phyloP scores from a whole-genome alignment of 345 rosid genomes.

The Dipteronia sinensis region DNA sequence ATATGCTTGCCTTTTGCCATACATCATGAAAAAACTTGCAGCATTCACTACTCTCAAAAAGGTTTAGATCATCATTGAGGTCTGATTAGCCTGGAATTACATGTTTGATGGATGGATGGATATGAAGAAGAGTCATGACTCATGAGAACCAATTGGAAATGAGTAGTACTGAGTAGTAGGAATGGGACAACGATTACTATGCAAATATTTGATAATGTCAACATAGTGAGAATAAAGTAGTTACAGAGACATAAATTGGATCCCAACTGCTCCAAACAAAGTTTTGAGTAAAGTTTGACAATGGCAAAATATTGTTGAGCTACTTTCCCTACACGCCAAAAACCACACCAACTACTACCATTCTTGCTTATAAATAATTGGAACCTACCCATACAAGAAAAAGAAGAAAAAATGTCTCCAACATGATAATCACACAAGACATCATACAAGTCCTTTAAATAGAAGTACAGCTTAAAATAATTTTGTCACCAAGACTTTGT shows the following conservation, averaged over 20 bases:
- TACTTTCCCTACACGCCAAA: slow-evolving; percentile 47
- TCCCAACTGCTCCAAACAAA: slow-evolving; percentile 47
- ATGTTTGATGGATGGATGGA: too few species aligned
- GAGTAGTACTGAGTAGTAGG: neutral
- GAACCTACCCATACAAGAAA: slow-evolving; percentile 9
- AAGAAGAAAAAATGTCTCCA: slow-evolving; percentile 25
- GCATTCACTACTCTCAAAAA: neutral
- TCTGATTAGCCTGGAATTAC: neutral
- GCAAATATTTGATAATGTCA: slow-evolving; percentile 11
- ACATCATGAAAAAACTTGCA: slow-evolving; percentile 10
- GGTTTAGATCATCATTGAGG: slow-evolving; percentile 1
- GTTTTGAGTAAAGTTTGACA: slow-evolving; percentile 43
- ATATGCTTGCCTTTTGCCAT: slow-evolving; percentile 27
- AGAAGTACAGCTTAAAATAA: slow-evolving; percentile 21
- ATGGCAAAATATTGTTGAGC: slow-evolving; percentile 49
- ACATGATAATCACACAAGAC: slow-evolving; percentile 22
- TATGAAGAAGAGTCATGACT: neutral
- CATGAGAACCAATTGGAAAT: neutral
- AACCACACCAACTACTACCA: slow-evolving; percentile 48
- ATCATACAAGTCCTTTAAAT: slow-evolving; percentile 17
- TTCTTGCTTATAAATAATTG: neutral
- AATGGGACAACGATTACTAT: slow-evolving; percentile 11
- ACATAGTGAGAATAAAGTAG: slow-evolving; percentile 24
- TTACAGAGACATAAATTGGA: slow-evolving; percentile 29
- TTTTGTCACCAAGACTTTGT: slow-evolving; percentile 18